Conservation (phyloP, 768 basidiomycete species). For the Termitomyces sp. region DNA sequence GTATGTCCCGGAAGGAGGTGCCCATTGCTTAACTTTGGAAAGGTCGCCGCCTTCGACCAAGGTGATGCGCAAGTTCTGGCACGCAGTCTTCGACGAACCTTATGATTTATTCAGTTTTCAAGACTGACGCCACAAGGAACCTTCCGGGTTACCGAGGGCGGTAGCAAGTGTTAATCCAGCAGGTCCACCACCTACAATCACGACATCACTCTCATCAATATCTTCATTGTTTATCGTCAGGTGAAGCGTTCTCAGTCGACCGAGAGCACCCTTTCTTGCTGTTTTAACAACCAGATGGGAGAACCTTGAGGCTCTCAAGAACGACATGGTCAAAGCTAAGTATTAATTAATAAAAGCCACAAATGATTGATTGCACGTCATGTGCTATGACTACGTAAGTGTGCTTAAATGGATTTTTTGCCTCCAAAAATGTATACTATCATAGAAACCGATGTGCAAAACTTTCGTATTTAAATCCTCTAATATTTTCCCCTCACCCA, state of each 20-base stretch:
- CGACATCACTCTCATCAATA: conserved; percentile 68
- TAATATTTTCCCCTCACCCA: no score
- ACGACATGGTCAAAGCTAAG: not conserved
- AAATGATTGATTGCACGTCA: conserved; percentile 4
- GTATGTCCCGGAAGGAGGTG: conserved; percentile 37
- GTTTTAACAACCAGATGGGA: not conserved
- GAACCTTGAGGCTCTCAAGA: conserved; percentile 4
- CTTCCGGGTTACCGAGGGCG: conserved; percentile 63
- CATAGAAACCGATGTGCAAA: no score
- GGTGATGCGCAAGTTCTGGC: conserved; percentile 54
- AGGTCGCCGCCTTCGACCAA: conserved; percentile 77
- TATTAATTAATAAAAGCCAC: no score
- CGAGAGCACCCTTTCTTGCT: not conserved
- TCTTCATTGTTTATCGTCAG: conserved; percentile 4
- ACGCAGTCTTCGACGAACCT: conserved; percentile 51
- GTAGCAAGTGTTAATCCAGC: conserved; percentile 86
- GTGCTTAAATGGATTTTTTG: no score
- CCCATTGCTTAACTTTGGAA: no score
- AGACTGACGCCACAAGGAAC: not conserved
- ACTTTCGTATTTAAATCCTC: no score
- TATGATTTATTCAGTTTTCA: not conserved
- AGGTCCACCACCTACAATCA: conserved; percentile 93
- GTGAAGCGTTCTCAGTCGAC: not conserved
- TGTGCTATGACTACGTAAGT: not conserved
- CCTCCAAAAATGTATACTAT: no score